Percentiles rank a stretch among this genome's conserved stretches.
phyloP scores from a whole-genome alignment of 352 stramenopile species.

The Globisporangium alternatum region DNA sequence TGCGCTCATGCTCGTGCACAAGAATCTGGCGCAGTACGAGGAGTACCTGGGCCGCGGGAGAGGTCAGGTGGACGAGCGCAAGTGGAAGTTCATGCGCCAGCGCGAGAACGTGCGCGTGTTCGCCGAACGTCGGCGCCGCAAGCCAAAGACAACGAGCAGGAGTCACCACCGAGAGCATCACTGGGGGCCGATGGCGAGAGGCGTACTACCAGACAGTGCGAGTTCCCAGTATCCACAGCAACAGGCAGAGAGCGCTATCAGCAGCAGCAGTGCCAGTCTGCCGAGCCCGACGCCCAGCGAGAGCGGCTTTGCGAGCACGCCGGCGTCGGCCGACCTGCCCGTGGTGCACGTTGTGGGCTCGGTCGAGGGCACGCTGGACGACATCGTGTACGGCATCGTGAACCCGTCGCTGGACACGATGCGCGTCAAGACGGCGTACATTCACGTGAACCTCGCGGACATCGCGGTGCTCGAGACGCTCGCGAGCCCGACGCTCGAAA shows the following conservation, averaged over 20 bases:
- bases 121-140: constrained; percentile 18
- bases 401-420: constrained; percentile 31
- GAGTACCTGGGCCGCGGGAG: constrained; percentile 22
- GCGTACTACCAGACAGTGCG: not conserved
- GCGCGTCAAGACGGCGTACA: constrained; percentile 36
- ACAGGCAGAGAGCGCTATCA: not conserved
- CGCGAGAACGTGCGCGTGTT: constrained; percentile 35
- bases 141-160: not conserved
- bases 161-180: not conserved
- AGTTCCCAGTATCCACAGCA: not conserved
- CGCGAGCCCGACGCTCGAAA: constrained; percentile 18
- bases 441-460: constrained; percentile 35
- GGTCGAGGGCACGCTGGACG: constrained; percentile 35
- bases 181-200: not conserved
- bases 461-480: constrained; percentile 41
- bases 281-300: not conserved
- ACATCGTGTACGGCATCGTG: constrained; percentile 36
- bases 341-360: constrained; percentile 32
- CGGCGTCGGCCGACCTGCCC: constrained; percentile 14
- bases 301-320: constrained; percentile 3
- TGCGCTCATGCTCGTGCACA: constrained; percentile 26
- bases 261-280: not conserved
- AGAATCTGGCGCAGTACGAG: constrained; percentile 31
- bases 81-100: constrained; percentile 41
- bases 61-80: constrained; percentile 20